Conservation (phyloP, 1,139 yeast species). For the Kluyveromyces sp. region DNA sequence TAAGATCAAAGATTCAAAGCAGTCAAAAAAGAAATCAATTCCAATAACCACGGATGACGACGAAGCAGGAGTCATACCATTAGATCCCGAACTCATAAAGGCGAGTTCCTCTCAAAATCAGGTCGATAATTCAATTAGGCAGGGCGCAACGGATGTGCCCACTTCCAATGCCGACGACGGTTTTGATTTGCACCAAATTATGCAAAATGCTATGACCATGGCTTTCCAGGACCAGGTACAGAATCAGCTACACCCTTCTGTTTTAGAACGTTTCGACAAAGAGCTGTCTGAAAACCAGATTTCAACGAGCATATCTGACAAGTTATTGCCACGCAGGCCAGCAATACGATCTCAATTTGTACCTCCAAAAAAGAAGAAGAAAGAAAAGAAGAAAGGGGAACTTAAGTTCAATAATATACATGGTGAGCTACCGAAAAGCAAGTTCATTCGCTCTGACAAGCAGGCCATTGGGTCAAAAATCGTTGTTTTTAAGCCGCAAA, state of each 20-base stretch:
- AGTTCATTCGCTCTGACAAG: background rate
- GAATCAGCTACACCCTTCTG: constrained; percentile 19
- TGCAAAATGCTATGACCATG: constrained; percentile 67
- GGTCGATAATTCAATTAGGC: background rate
- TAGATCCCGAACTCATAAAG: constrained; percentile 2
- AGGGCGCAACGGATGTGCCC: constrained; percentile 8
- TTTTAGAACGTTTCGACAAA: constrained; percentile 53
- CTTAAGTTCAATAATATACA: constrained; percentile 3
- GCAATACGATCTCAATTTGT: background rate
- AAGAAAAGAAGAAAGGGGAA: constrained; percentile 11
- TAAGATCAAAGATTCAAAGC: background rate
- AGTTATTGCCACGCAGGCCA: background rate
- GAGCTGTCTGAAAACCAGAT: constrained; percentile 45
- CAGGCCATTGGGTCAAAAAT: constrained; percentile 5
- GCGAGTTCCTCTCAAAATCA: background rate
- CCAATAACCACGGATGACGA: background rate
- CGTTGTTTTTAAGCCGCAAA: constrained; percentile 9
- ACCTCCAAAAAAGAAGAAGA: constrained; percentile 8
- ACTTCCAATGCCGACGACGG: constrained; percentile 32
- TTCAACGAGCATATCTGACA: constrained; percentile 12
- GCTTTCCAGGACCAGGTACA: constrained; percentile 38
- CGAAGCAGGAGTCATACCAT: background rate
- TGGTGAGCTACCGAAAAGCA: background rate
- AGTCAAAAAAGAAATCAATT: background rate
- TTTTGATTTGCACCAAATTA: constrained; percentile 56